Conservation (phyloP, 306 rosid genomes). For the Sphenostylis stenocarpa region DNA sequence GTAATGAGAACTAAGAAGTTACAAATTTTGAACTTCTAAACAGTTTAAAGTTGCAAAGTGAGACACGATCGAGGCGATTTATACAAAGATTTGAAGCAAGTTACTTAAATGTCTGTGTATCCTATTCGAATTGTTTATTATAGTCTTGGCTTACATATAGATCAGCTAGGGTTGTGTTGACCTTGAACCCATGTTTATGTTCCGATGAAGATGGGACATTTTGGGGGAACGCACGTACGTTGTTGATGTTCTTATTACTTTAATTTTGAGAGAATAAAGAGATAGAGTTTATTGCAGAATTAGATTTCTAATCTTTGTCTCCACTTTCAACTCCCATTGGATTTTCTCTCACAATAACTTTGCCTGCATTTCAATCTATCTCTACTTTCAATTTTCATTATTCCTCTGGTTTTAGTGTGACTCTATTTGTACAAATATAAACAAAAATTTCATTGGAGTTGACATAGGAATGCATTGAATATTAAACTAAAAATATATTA, state of each 20-base stretch:
- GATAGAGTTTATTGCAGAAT: background rate
- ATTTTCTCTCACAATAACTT: conserved; percentile 19
- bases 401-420: too few species aligned
- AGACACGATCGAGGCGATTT: background rate
- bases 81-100: background rate
- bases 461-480: too few species aligned
- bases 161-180: conserved; percentile 16
- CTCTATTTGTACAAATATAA: too few species aligned
- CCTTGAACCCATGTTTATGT: conserved; percentile 29
- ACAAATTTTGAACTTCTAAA: too few species aligned
- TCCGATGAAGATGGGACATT: conserved; percentile 24
- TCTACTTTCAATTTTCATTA: background rate
- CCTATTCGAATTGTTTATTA: too few species aligned
- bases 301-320: conserved; percentile 35
- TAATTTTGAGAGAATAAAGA: background rate
- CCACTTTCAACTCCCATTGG: background rate
- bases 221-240: background rate
- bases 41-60: background rate
- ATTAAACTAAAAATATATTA: too few species aligned
- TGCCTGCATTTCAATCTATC: conserved; percentile 10
- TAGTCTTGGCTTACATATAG: background rate
- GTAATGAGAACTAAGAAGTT: too few species aligned
- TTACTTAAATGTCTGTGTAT: background rate
- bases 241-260: background rate
- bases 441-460: too few species aligned